Base-by-base conservation (phyloP, 192 early-diverging fungal genomes). In the Mortierella hygrophila region DNA sequence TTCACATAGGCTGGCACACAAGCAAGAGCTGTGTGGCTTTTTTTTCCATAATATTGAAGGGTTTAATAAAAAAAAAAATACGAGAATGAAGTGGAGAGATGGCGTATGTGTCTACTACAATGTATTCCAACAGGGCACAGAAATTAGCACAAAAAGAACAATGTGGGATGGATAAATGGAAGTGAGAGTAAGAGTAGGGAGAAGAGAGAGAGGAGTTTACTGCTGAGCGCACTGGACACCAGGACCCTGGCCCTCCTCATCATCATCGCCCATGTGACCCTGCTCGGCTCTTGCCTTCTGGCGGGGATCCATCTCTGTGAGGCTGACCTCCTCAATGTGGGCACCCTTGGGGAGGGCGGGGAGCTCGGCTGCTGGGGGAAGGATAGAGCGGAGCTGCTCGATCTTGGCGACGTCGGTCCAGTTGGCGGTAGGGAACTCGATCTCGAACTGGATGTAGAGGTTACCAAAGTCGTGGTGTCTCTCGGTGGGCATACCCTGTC, bases 211-310 rank as follows among this genome's bases (percentile, higher is more conserved):
- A 69, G 21, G 8, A 32, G 35, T 70, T 92, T 97, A 98, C 92
- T 99, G 98, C 91, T 97, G 96, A 54, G 98, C 97, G 89, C 98
- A 99, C 92, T 99, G 97, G 78, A 99, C 97, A 15, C 92, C 93
- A 46, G 96, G 94, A 11, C 95, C 94, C 72, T 89, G 87, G 74
- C 90, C 87, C 73, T 94, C 92, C 11, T 91, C 93, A 9, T 97
- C 96, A 26, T 96, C 95, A 80, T 90, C 92, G 82, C 92, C 91
- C 74, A 91, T 91, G 82, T 91, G 90, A 57, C 76, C 90, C 38
- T 90, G 89, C 70, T 93, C 88, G 35, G 93, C 89, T 57, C 92
- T 92, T 73, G 88, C 77, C 80, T 94, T 91, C 85, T 97, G 93
- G 88, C 90, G 92, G 32, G 93, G 90, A 78, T 98, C 96, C 68